phyloP scores from a whole-genome alignment of 2,329 filamentous ascomycete genomes.

The Claviceps sp. region DNA sequence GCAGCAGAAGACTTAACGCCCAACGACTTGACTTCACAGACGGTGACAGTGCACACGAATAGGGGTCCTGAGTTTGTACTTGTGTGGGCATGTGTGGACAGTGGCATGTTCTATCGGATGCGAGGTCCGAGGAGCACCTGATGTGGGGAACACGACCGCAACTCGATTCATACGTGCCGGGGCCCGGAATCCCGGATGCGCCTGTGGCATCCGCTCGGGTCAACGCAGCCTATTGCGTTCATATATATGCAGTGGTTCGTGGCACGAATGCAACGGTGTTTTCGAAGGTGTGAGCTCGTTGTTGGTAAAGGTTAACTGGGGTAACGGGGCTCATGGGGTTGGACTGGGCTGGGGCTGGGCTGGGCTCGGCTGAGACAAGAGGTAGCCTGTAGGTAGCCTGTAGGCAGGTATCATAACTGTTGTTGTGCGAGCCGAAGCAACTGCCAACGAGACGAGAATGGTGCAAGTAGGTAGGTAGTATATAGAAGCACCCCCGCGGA shows the following conservation, averaged over 20 bases:
- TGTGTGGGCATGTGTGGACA: not conserved
- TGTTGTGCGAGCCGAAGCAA: no score
- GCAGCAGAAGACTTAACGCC: no score
- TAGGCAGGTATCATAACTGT: not conserved
- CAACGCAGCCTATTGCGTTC: not conserved
- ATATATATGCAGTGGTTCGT: not conserved
- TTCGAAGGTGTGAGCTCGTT: not conserved
- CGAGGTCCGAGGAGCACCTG: no score
- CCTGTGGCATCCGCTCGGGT: not conserved
- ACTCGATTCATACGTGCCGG: not conserved
- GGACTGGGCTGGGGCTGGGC: not conserved
- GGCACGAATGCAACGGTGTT: not conserved
- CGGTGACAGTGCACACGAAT: no score
- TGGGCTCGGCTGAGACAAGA: not conserved
- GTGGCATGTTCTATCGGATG: not conserved
- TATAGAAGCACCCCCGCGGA: no score
- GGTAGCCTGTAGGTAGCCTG: not conserved
- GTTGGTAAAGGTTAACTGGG: no score
- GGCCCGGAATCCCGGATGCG: not conserved
- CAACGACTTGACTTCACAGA: no score
- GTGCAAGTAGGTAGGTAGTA: no score
- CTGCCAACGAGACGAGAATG: no score
- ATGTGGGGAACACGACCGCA: not conserved
- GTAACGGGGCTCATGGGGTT: not conserved
- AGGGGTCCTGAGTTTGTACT: not conserved